A percentile compares a stretch with the other conserved stretches of the same genome.
Evolutionary conservation across 2,329 filamentous ascomycete species (phyloP).

Genomic region (Annulohypoxylon truncatum): DNA sequence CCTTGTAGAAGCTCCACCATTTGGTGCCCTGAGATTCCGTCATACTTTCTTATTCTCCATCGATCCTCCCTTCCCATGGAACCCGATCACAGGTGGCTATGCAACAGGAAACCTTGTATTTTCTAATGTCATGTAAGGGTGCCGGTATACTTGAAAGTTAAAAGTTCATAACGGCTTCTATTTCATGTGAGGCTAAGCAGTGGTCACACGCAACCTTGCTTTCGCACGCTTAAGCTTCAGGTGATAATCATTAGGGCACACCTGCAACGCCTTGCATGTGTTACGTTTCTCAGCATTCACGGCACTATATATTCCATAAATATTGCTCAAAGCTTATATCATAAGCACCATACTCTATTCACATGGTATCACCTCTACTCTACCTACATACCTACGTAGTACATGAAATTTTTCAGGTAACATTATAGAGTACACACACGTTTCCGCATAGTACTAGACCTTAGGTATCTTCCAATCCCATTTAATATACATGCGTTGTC

Average conservation of each 20-base stretch:
- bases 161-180: not conserved
- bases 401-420: too few species aligned
- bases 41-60: slow-evolving; percentile 10
- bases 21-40: slow-evolving; percentile 7
- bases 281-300: slow-evolving; percentile 21
- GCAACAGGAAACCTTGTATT: not conserved
- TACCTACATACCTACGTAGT: too few species aligned
- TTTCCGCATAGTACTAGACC: too few species aligned
- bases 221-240: slow-evolving; percentile 23
- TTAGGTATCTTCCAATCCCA: too few species aligned
- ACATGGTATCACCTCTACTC: not conserved
- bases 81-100: not conserved
- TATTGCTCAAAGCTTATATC: not conserved
- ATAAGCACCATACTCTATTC: not conserved
- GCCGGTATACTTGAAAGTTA: not conserved
- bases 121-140: not conserved
- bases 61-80: not conserved
- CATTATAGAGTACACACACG: too few species aligned
- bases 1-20: not conserved
- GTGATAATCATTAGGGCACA: slow-evolving; percentile 28
- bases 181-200: slow-evolving; percentile 18
- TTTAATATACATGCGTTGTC: too few species aligned
- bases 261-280: slow-evolving; percentile 35
- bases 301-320: slow-evolving; percentile 4
- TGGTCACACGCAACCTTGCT: slow-evolving; percentile 25